Conservation (phyloP, 2,329 filamentous ascomycete species). For the Diplocarpon mali region DNA sequence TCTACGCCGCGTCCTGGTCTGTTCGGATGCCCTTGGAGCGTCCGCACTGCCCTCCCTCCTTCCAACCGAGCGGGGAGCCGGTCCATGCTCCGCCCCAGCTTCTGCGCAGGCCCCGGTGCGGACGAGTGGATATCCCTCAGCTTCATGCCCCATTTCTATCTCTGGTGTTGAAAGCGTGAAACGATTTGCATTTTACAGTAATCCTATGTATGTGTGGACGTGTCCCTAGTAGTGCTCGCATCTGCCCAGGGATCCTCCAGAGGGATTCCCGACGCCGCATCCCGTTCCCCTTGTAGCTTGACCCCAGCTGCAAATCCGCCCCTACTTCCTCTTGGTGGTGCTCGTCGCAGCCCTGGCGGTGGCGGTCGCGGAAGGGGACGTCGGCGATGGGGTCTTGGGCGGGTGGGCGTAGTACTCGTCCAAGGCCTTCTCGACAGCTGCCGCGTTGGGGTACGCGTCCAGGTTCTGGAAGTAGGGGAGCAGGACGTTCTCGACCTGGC, state of each 20-base stretch:
- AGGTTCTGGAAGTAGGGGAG: slow-evolving; percentile 13
- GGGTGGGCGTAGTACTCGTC: slow-evolving; percentile 12
- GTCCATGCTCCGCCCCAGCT: slow-evolving; percentile 49
- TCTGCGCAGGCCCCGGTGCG: slow-evolving; percentile 45
- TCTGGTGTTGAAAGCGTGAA: slow-evolving; percentile 46
- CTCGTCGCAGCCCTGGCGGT: background rate
- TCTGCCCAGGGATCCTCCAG: too few relatives aligned
- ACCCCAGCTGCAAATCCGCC: too few relatives aligned
- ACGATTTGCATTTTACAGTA: too few relatives aligned
- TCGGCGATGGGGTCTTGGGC: background rate
- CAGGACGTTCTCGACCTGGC: slow-evolving; percentile 8
- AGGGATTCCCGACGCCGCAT: too few relatives aligned
- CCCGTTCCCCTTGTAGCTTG: too few relatives aligned
- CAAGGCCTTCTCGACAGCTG: slow-evolving; percentile 9
- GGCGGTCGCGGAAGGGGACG: background rate
- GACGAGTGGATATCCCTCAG: slow-evolving; percentile 46
- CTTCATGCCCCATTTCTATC: slow-evolving; percentile 40
- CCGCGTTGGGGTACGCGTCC: slow-evolving; percentile 18
- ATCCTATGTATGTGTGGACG: too few relatives aligned
- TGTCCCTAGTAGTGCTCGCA: too few relatives aligned
- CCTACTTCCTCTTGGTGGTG: background rate
- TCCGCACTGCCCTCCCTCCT: slow-evolving; percentile 41
- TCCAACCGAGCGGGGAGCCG: slow-evolving; percentile 45
- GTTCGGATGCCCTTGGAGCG: too few relatives aligned
- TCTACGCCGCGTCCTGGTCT: too few relatives aligned